Evolutionary conservation across 352 stramenopile species (phyloP), one percentile per base, ranked within the genome.

Genomic region (Globisporangium rhizosaccharum): DNA sequence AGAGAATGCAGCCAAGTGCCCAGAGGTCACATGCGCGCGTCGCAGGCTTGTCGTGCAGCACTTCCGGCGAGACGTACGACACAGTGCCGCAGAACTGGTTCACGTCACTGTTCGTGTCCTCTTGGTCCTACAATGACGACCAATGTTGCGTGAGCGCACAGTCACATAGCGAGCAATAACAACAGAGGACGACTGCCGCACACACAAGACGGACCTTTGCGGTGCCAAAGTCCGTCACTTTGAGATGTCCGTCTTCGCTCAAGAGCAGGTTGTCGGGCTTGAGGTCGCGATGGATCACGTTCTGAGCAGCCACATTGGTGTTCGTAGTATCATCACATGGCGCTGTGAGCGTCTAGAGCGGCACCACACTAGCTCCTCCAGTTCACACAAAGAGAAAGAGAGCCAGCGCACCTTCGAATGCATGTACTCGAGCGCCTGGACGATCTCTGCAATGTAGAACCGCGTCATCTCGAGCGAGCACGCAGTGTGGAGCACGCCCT

Each of bases 201-300:
- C 1, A 47, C 15, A 47, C 15, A n/a, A 7, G 10, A 46, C 39
- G 23, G 63, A 92, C 80, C 73, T 90, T 92, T 54, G 87, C 82
- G 15, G 85, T 94, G 33, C 89, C 89, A 60, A 97, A 97, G 67
- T 97, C 89, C 12, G 86, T 94, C 52, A 97, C 71, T 65, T 96
- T 97, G 48, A 97, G 65, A 57, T 97, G 87, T 44, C 89, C 89
- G 47, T 82, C 67, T 37, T 76, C 66, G 56, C 76, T 90, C 10
- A 97, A 67, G 5, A 97, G 72, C 33, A 96, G 68, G 57, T 97
- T 97, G 57, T 97, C 89, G 12, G 89, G 89, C 61, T 97, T 97
- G 57, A 99, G 96, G 75, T 99, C 96, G 44, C 96, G 71, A 65
- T 99, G 96, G 49, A 99, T 94, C 39, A 99, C 78, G 66, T 91